phyloP scores from a whole-genome alignment of 805 yeast genomes.

The Starmerella sirachaensis region DNA sequence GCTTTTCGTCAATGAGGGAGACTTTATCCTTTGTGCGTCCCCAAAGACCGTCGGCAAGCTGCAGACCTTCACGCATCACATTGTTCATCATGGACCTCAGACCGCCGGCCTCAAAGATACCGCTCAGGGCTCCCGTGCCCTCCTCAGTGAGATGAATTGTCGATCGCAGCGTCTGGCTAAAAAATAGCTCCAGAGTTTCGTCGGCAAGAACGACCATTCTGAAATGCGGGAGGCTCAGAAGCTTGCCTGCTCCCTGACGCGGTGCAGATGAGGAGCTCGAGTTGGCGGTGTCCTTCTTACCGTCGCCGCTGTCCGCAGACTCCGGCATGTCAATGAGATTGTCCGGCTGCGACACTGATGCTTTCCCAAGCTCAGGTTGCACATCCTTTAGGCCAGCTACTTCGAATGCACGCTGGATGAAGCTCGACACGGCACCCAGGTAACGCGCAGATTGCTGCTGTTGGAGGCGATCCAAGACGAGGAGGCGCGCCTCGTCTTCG shows the following conservation, averaged over 20 bases:
- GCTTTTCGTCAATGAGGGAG: slow-evolving; percentile 19
- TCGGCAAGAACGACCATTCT: slow-evolving; percentile 91
- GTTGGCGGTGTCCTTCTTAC: too few species aligned
- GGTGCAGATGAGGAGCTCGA: too few species aligned
- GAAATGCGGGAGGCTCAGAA: slow-evolving; percentile 46
- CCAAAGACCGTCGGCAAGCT: slow-evolving; percentile 81
- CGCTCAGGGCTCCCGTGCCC: slow-evolving; percentile 36
- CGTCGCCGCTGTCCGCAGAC: background rate
- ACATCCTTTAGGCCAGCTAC: slow-evolving; percentile 17
- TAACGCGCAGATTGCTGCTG: slow-evolving; percentile 41
- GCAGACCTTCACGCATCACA: slow-evolving; percentile 78
- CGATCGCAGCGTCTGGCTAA: slow-evolving; percentile 53
- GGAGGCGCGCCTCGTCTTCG: slow-evolving; percentile 22
- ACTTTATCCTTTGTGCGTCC: slow-evolving; percentile 60
- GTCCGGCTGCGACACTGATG: slow-evolving; percentile 24
- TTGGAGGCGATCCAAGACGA: slow-evolving; percentile 39
- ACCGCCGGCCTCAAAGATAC: slow-evolving; percentile 38
- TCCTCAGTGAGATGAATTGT: slow-evolving; percentile 48
- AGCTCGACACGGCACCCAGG: slow-evolving; percentile 73
- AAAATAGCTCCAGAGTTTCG: slow-evolving; percentile 80
- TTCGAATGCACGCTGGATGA: slow-evolving; percentile 78
- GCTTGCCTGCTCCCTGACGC: slow-evolving; percentile 1
- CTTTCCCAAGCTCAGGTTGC: slow-evolving; percentile 13
- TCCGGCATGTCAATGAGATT: slow-evolving; percentile 30
- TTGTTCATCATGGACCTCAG: slow-evolving; percentile 84